Base-by-base conservation (phyloP, 345 rosid genomes). In the Carallia pectinifolia region DNA sequence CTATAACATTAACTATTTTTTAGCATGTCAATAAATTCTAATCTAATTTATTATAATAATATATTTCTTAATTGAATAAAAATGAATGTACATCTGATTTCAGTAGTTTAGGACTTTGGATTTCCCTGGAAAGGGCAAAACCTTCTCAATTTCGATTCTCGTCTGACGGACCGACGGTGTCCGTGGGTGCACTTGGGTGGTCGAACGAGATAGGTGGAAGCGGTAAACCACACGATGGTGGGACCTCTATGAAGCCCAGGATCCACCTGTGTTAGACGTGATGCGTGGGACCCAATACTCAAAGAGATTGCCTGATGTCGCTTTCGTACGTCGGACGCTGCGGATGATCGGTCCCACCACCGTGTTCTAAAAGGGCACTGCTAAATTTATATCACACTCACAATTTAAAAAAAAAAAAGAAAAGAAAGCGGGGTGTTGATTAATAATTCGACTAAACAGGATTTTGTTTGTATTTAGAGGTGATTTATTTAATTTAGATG, bases 241-340 rank as follows among this genome's bases (percentile, higher is more conserved):
- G 82, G 77, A 70, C 40, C 36, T 76, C 27, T 27, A 31, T 1
- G 16, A 23, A 59, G 75, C 79, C 71, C 63, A 76, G 64, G 74
- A 77, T 75, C 82, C 85, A 82, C 81, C 76, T 74, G 66, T 50
- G 80, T 64, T 71, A 16, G 74, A 71, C 60, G 77, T 77, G 87
- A 85, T 81, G 61, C 80, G 81, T 83, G 85, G 85, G 81, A 2
- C 83, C 85, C 72, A 19, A 37, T 40, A 67, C 66, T 16, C 67
- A 53, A 23, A 2, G 31, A 8, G 29, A 34, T 44, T 23, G 33
- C 39, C 15, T 59, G 71, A 66, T 36, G 73, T 72, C 77, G 53
- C 69, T 70, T 76, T 76, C 65, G 18, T 27, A 5, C 36, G 8
- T 67, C 52, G 33, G 73, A 61, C 76, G 38, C 38, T 30, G 37